A percentile compares a stretch with the other conserved stretches of the same genome.
Evolutionary conservation across 2,329 filamentous ascomycete species (phyloP).

Genomic region (Ceratocystis cacaofunesta): DNA sequence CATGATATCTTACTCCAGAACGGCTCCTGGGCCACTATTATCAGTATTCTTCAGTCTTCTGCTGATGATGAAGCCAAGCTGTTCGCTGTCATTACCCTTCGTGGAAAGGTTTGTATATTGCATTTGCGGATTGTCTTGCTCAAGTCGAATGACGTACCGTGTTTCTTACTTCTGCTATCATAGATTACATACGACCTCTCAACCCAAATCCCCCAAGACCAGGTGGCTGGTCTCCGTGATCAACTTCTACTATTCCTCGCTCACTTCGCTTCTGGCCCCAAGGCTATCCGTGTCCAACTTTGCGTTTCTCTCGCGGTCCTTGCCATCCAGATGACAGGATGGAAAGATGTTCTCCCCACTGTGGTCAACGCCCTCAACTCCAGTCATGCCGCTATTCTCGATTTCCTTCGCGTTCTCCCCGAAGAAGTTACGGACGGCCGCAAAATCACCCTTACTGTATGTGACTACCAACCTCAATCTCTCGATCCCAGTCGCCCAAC

Average conservation of each 20-base stretch:
- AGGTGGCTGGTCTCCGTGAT: constrained; percentile 63
- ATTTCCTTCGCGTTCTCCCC: constrained; percentile 90
- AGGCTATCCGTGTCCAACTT: constrained; percentile 75
- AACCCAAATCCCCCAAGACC: constrained; percentile 64
- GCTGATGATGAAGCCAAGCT: constrained; percentile 74
- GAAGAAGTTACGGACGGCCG: constrained; percentile 98
- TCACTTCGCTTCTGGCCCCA: constrained; percentile 66
- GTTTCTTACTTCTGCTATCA: constrained; percentile 4
- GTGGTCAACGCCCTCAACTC: constrained; percentile 66
- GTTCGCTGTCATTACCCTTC: constrained; percentile 91
- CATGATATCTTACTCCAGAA: constrained; percentile 38
- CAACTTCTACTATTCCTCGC: constrained; percentile 72
- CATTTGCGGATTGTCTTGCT: neutral
- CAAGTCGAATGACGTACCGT: neutral
- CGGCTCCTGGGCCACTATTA: constrained; percentile 80
- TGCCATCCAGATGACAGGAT: constrained; percentile 88
- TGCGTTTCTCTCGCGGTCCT: constrained; percentile 89
- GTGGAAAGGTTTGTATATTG: constrained; percentile 63
- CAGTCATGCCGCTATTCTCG: constrained; percentile 75
- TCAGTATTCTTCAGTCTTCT: constrained; percentile 71
- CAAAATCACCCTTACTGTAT: constrained; percentile 97
- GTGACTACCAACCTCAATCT: constrained; percentile 42
- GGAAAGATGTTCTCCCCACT: constrained; percentile 80
- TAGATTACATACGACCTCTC: constrained; percentile 91
- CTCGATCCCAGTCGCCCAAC: neutral